phyloP scores from a whole-genome alignment of 2,329 filamentous ascomycete genomes.

The Teratosphaeria epicoccoides region DNA sequence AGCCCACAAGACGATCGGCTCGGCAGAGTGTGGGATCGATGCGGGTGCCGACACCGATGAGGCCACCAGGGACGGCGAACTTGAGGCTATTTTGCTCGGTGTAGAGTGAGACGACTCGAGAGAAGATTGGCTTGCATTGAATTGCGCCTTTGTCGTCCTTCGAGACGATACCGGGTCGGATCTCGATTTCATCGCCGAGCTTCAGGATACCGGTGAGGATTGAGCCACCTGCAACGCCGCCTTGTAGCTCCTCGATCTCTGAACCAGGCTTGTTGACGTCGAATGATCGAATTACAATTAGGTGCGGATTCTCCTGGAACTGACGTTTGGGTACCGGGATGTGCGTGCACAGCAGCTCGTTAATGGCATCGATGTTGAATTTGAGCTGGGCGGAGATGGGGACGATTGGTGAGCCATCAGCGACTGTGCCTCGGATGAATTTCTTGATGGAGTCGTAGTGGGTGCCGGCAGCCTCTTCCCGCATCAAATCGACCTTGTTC shows the following conservation, averaged over 20 bases:
- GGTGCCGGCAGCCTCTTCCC: constrained; percentile 82
- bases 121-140: constrained; percentile 95
- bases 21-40: constrained; percentile 97
- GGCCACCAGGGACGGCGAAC: constrained; percentile 91
- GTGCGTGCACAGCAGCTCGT: constrained; percentile 88
- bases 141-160: constrained; percentile 89
- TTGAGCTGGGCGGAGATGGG: constrained; percentile 96
- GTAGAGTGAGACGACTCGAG: constrained; percentile 85
- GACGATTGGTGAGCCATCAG: constrained; percentile 88
- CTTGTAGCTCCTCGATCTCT: constrained; percentile 96
- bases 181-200: constrained; percentile 96
- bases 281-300: constrained; percentile 99
- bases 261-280: constrained; percentile 99
- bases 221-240: constrained; percentile 93
- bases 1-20: constrained; percentile 96
- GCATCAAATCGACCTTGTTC: constrained; percentile 99
- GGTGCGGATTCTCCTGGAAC: constrained; percentile 85
- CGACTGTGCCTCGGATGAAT: constrained; percentile 95
- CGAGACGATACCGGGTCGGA: constrained; percentile 94
- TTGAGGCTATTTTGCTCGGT: constrained; percentile 97
- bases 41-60: constrained; percentile 95
- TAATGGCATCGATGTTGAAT: constrained; percentile 98
- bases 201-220: constrained; percentile 96
- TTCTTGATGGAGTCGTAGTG: constrained; percentile 97
- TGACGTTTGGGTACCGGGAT: constrained; percentile 87